A percentile compares a stretch with the other conserved stretches of the same genome.
Evolutionary conservation across 768 basidiomycete genomes (phyloP).

Genomic region (Hygrocybe punicea): DNA sequence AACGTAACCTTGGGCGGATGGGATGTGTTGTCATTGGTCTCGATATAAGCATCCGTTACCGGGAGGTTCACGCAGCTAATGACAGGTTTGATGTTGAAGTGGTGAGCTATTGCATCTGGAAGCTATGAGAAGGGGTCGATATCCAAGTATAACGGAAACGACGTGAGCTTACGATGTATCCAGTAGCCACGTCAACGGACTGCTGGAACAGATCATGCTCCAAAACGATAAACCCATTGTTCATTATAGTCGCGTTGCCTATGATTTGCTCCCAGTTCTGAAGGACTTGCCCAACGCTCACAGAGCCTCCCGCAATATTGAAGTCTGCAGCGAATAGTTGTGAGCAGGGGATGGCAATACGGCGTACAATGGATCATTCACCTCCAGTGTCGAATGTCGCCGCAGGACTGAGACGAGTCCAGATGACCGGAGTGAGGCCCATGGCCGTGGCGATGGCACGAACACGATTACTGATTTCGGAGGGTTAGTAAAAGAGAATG

Average conservation of each 20-base stretch:
- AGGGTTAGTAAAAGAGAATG: not conserved
- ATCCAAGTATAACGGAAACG: not conserved
- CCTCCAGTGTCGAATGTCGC: constrained; percentile 72
- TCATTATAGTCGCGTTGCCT: constrained; percentile 50
- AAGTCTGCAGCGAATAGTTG: constrained; percentile 51
- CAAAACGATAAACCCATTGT: constrained; percentile 84
- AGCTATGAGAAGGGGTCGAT: constrained; percentile 28
- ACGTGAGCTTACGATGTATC: constrained; percentile 51
- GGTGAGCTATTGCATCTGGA: constrained; percentile 69
- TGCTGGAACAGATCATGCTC: constrained; percentile 87
- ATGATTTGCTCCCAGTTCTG: constrained; percentile 75
- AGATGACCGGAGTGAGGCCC: constrained; percentile 80
- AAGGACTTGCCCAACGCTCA: constrained; percentile 56
- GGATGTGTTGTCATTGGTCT: constrained; percentile 71
- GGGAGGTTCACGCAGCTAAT: constrained; percentile 59
- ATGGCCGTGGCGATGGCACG: constrained; percentile 79
- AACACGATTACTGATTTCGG: constrained; percentile 66
- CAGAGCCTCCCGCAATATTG: constrained; percentile 66
- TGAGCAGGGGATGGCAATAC: constrained; percentile 9
- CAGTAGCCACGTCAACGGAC: constrained; percentile 79
- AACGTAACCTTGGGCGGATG: constrained; percentile 50
- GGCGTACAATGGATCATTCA: constrained; percentile 21
- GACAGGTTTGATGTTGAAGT: constrained; percentile 71
- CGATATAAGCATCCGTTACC: constrained; percentile 68
- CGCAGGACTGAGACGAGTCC: constrained; percentile 63